Conservation (phyloP, 495 filamentous ascomycete genomes). For the Penicillium daleae region DNA sequence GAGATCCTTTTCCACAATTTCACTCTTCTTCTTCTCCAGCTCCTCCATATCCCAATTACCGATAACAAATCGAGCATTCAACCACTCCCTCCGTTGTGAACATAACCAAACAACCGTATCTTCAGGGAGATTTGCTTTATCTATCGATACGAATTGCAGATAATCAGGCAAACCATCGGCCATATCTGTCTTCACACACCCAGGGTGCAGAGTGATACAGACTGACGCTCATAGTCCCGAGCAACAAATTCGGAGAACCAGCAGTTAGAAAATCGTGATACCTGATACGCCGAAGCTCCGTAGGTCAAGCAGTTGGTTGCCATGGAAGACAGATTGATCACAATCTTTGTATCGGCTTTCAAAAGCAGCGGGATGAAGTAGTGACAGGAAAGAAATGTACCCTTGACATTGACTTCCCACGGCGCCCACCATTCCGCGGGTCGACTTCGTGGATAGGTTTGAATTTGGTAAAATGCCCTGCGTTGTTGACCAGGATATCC, state of each 20-base stretch:
- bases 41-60: constrained; percentile 52
- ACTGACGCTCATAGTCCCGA: constrained; percentile 46
- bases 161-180: constrained; percentile 25
- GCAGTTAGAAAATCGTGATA: constrained; percentile 51
- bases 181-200: constrained; percentile 52
- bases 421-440: constrained; percentile 50
- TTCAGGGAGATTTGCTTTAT: constrained; percentile 47
- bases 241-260: constrained; percentile 50
- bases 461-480: constrained; percentile 46
- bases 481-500: constrained; percentile 61
- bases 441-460: constrained; percentile 45
- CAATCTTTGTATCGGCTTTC: constrained; percentile 47
- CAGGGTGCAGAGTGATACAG: constrained; percentile 55
- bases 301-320: constrained; percentile 40
- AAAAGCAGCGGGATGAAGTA: constrained; percentile 52
- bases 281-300: constrained; percentile 47
- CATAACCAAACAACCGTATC: constrained; percentile 56
- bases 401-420: constrained; percentile 51
- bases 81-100: constrained; percentile 50
- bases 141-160: constrained; percentile 37
- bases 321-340: constrained; percentile 51
- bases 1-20: constrained; percentile 37
- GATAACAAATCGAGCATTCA: constrained; percentile 52
- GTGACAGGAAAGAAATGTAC: constrained; percentile 47
- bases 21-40: constrained; percentile 45